Evolutionary conservation across 106 monocot species (phyloP), one percentile per base, ranked within the genome.

Genomic region (Ottelia alismoides): DNA sequence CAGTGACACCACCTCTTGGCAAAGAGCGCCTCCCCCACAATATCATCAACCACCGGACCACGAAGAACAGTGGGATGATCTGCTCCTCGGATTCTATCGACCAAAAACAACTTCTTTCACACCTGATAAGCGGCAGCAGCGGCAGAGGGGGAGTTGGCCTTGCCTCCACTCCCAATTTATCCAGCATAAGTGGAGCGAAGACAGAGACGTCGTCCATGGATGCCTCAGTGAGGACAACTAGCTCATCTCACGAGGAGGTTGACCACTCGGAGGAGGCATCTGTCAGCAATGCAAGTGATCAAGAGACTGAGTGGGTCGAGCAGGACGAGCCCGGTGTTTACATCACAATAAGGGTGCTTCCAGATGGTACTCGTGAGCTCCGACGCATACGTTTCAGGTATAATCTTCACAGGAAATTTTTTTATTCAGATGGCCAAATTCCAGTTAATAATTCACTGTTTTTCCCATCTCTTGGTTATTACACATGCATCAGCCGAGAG

Each of bases 321-420:
- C 78, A 98, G 72, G 98, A 98, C 45, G 79, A 90, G 56, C 98
- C 89, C 20, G 98, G 98, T 12, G 98, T 98, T 11, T 98, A 89
- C 54, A 89, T 98, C 49, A 98, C 98, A 32, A 77, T 98, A 52
- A 67, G 98, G 9, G 79, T 77, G 18, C 60, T 90, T 27, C 85
- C 85, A 22, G 72, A 76, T 27, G 82, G 98, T 26, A 65, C 73
- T 50, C 71, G 85, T 57, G 98, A 98, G 52, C 90, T 98, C 31
- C 72, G 98, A 18, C 89, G 98, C 11, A 79, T 98, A 32, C 70
- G 98, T 17, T 98, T 98, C 82, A 98, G 90, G 98, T 90, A 40
- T 35, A 25, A 31, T n/a, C 22, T n/a, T n/a, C n/a, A n/a, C n/a
- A n/a, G n/a, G n/a, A n/a, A n/a, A n/a, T n/a, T n/a, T n/a, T n/a